These are phyloP conservation scores for sweet orange (Citrus sinensis) DNA, from an alignment of 345 rosid species.

Conservation along the genomic window DVS_A1.0 CM039164.1:28992001-28992500, in stretches of 20 bases:
- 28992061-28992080: no score
- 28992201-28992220: background rate
- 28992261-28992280: background rate
- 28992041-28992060: no score
- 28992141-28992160: background rate
- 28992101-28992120: no score
- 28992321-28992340: background rate
- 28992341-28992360: slow-evolving; percentile 8
- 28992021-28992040: no score
- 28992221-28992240: background rate
- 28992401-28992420: slow-evolving; percentile 18
- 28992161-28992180: background rate
- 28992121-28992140: background rate
- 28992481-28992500: slow-evolving; percentile 67
- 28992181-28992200: background rate
- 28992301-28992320: background rate
- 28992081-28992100: no score
- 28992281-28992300: background rate
- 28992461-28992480: slow-evolving; percentile 51
- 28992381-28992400: slow-evolving; percentile 12
- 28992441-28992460: slow-evolving; percentile 62
- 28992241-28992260: no score
- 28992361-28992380: slow-evolving; percentile 13
- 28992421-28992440: slow-evolving; percentile 36
- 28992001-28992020: no score